phyloP scores from a whole-genome alignment of 305 asterid genomes.

The Fraxinus albicans region DNA sequence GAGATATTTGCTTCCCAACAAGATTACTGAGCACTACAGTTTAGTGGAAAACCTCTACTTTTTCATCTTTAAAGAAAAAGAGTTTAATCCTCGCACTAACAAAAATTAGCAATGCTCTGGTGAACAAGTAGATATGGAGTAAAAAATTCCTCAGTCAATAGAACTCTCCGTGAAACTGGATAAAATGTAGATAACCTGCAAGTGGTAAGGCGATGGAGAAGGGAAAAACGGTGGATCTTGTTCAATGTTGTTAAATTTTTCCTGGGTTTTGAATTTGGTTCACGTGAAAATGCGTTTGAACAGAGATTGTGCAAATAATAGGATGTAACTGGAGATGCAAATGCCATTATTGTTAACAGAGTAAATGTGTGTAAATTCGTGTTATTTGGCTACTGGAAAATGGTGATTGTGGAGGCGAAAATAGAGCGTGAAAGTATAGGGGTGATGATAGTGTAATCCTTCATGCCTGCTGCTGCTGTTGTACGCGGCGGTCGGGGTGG shows the following conservation, averaged over 20 bases:
- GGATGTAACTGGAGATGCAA: conserved; percentile 42
- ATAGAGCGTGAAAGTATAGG: background rate
- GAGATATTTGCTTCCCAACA: background rate
- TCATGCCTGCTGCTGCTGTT: background rate
- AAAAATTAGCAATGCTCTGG: conserved; percentile 13
- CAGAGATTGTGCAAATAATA: conserved; percentile 23
- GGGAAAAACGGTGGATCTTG: conserved; percentile 39
- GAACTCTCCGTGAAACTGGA: background rate
- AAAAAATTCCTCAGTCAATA: background rate
- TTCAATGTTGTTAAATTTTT: conserved; percentile 9
- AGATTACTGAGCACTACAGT: background rate
- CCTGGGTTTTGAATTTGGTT: conserved; percentile 19
- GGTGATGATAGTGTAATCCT: background rate
- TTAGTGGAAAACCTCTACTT: background rate
- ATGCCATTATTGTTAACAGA: conserved; percentile 37
- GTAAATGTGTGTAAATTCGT: background rate
- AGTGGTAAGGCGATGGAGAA: conserved; percentile 36
- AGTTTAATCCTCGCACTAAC: background rate
- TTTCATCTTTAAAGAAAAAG: background rate
- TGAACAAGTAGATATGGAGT: background rate
- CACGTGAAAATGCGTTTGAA: conserved; percentile 12
- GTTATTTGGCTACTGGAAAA: background rate
- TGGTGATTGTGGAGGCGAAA: background rate
- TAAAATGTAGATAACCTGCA: conserved; percentile 35
- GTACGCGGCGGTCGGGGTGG: background rate